These are phyloP conservation scores for Dipteronia sinensis DNA, from an alignment of 345 rosid genomes.

Conservation along the genomic window DNA sequence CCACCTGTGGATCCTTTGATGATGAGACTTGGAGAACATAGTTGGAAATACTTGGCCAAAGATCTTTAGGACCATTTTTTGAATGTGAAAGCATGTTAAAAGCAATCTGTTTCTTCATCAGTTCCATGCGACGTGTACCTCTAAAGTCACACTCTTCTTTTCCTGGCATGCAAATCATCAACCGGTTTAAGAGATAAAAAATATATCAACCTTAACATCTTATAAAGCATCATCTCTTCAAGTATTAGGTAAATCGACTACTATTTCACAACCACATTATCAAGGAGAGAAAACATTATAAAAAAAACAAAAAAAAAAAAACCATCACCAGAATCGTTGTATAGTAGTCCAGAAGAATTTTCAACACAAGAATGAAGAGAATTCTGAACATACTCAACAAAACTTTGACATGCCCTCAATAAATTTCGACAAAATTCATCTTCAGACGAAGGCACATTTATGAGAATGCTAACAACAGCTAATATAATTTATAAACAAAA, in stretches of 20 bases:
- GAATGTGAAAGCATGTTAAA: slow-evolving; percentile 51
- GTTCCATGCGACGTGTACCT: slow-evolving; percentile 57
- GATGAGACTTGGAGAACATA: slow-evolving; percentile 55
- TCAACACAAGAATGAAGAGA: background rate
- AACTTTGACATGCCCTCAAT: background rate
- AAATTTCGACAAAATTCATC: background rate
- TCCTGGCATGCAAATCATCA: slow-evolving; percentile 24
- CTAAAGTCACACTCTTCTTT: slow-evolving; percentile 50
- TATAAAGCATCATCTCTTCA: slow-evolving; percentile 3
- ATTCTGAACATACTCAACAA: background rate
- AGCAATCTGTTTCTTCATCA: slow-evolving; percentile 58
- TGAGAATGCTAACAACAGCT: background rate
- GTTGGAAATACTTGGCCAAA: slow-evolving; percentile 91
- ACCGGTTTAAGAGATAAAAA: slow-evolving; percentile 8
- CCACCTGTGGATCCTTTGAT: slow-evolving; percentile 32
- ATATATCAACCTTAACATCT: slow-evolving; percentile 5
- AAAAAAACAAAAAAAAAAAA: background rate
- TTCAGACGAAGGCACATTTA: background rate
- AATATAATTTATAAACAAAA: background rate
- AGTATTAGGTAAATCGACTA: background rate
- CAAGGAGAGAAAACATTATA: background rate
- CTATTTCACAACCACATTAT: background rate
- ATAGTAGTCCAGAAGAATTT: background rate
- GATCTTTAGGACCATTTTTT: slow-evolving; percentile 54
- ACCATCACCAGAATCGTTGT: background rate